Percentiles rank a stretch among this genome's conserved stretches.
These are phyloP conservation scores for Vigna hirtella DNA, from an alignment of 306 rosid species.

Conservation along the genomic window DNA sequence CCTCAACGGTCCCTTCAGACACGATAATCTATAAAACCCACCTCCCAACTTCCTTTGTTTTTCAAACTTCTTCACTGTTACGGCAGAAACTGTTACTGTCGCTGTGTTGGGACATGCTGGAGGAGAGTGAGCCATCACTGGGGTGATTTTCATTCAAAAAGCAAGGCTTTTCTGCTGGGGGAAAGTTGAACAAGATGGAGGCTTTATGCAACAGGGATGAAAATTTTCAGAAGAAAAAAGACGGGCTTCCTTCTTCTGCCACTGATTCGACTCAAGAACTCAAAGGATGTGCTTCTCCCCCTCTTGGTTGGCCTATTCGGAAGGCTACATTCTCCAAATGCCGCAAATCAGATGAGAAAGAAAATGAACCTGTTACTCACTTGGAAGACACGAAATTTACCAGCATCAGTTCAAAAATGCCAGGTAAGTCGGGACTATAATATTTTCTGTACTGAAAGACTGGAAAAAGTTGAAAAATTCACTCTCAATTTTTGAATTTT, in stretches of 20 bases:
- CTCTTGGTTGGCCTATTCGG: slow-evolving; percentile 81
- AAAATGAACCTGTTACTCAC: slow-evolving; percentile 46
- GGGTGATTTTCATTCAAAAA: slow-evolving; percentile 40
- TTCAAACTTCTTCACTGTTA: slow-evolving; percentile 26
- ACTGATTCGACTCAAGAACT: slow-evolving; percentile 51
- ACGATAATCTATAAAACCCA: slow-evolving; percentile 43
- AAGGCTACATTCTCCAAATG: slow-evolving; percentile 64
- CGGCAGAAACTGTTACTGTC: slow-evolving; percentile 7
- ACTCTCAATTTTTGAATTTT: not conserved
- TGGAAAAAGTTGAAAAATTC: too few relatives aligned
- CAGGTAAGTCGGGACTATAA: slow-evolving; percentile 56
- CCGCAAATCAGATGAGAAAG: slow-evolving; percentile 57
- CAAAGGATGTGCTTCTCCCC: slow-evolving; percentile 58
- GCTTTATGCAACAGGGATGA: slow-evolving; percentile 61
- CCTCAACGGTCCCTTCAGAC: slow-evolving; percentile 45
- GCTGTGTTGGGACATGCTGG: slow-evolving; percentile 41
- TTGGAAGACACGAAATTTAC: slow-evolving; percentile 50
- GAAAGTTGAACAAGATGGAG: slow-evolving; percentile 60
- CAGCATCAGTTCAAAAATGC: slow-evolving; percentile 56
- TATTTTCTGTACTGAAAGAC: not conserved
- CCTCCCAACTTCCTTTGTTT: slow-evolving; percentile 35
- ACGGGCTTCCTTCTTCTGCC: slow-evolving; percentile 53
- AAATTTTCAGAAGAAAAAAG: slow-evolving; percentile 50
- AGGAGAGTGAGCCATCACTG: slow-evolving; percentile 13
- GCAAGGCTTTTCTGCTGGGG: slow-evolving; percentile 21